These are phyloP conservation scores for Phellinidium pouzarii DNA, from an alignment of 1,284 basidiomycete species.

Conservation along the genomic window DNA sequence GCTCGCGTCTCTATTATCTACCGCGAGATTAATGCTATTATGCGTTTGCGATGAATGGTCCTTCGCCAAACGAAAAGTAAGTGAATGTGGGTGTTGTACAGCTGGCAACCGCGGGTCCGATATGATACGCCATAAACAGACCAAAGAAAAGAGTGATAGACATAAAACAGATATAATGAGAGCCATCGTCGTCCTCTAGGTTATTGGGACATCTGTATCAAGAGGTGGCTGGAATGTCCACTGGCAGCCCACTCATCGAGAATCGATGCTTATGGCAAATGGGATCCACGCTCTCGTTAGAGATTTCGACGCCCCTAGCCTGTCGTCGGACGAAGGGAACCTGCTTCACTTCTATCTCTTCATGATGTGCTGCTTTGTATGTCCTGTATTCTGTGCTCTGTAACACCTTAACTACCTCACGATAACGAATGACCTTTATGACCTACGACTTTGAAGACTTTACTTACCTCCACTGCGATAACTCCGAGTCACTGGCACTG, in stretches of 20 bases:
- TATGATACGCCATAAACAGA: slow-evolving; percentile 2
- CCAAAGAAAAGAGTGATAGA: not conserved
- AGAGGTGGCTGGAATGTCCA: not conserved
- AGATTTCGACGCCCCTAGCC: not conserved
- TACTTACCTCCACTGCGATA: not conserved
- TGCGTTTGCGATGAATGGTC: slow-evolving; percentile 5
- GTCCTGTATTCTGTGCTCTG: not conserved
- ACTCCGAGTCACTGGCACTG: slow-evolving; percentile 31
- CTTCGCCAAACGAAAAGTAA: slow-evolving; percentile 11
- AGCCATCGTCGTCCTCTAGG: not conserved
- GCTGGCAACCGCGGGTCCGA: not conserved
- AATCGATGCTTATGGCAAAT: not conserved
- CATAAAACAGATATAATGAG: not conserved
- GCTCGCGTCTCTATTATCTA: not conserved
- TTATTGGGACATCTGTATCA: not conserved
- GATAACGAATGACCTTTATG: slow-evolving; percentile 2
- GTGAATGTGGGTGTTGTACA: not conserved
- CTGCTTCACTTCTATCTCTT: not conserved
- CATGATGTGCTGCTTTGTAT: not conserved
- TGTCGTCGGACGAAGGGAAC: not conserved
- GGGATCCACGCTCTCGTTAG: not conserved
- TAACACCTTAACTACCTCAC: not conserved
- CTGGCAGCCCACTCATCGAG: not conserved
- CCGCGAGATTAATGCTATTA: not conserved
- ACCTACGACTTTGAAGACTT: slow-evolving; percentile 10